phyloP scores from a whole-genome alignment of 1,284 basidiomycete genomes.

The Malassezia obtusa region DNA sequence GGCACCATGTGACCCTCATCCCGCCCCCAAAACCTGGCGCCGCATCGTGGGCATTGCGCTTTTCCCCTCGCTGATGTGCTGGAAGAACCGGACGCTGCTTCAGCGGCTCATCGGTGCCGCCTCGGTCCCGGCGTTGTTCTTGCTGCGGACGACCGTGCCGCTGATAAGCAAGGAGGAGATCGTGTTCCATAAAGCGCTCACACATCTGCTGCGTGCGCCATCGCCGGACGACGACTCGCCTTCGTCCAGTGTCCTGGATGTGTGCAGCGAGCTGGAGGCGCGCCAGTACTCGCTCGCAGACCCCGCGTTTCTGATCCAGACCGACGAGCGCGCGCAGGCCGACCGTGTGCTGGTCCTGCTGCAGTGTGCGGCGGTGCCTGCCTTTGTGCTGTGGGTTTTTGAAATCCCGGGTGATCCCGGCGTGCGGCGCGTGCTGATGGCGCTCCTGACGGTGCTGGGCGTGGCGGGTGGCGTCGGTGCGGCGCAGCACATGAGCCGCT shows the following conservation, averaged over 20 bases:
- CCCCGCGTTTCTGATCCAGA: background rate
- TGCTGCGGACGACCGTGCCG: constrained; percentile 68
- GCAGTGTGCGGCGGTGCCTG: constrained; percentile 31
- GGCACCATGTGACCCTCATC: no score
- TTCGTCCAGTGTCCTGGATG: constrained; percentile 11
- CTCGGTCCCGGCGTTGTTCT: constrained; percentile 74
- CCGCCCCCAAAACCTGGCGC: background rate
- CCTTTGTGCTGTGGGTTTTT: constrained; percentile 33
- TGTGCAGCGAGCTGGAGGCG: background rate
- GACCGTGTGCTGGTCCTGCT: constrained; percentile 30
- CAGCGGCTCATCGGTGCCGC: constrained; percentile 68
- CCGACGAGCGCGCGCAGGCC: constrained; percentile 22
- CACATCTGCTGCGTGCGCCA: constrained; percentile 23
- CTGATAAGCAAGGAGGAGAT: constrained; percentile 7
- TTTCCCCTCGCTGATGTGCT: constrained; percentile 75
- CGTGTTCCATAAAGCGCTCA: constrained; percentile 4
- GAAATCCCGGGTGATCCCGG: constrained; percentile 18
- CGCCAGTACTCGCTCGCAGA: background rate
- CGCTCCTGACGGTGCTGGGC: constrained; percentile 11
- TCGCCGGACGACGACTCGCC: constrained; percentile 10
- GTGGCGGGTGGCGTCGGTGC: constrained; percentile 5
- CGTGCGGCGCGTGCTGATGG: constrained; percentile 14
- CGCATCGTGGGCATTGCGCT: constrained; percentile 50
- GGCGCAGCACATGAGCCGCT: constrained; percentile 17
- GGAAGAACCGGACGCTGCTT: constrained; percentile 62